Percentiles rank a stretch among this genome's conserved stretches.
Conservation (phyloP, 345 rosid species). For the Salix caprea region DNA sequence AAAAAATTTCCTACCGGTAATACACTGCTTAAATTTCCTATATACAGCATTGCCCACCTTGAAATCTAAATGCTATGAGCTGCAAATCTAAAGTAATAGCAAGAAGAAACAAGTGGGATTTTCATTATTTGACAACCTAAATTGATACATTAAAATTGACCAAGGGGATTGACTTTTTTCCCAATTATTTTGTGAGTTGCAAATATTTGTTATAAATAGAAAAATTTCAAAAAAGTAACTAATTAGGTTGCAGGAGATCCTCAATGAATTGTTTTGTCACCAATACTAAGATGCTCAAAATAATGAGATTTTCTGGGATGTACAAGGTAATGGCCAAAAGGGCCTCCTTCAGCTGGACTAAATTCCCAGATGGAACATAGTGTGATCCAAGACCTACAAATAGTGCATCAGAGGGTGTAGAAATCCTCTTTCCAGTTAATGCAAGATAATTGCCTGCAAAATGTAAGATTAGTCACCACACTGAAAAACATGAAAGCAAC, state of each 20-base stretch:
- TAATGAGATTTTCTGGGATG: slow-evolving; percentile 4
- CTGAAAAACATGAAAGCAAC: background rate
- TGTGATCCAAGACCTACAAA: slow-evolving; percentile 81
- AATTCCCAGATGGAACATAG: slow-evolving; percentile 67
- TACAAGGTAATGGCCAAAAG: slow-evolving; percentile 65
- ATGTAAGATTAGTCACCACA: slow-evolving; percentile 3
- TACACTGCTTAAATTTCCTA: slow-evolving; percentile 3
- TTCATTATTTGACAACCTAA: slow-evolving; percentile 6
- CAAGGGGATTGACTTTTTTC: background rate
- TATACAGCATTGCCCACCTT: background rate
- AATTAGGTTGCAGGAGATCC: no score
- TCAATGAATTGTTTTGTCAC: background rate
- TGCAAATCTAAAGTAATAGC: background rate
- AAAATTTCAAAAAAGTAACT: background rate
- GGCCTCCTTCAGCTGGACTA: slow-evolving; percentile 63
- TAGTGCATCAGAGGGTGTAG: slow-evolving; percentile 81
- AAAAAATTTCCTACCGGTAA: background rate
- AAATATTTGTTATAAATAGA: background rate
- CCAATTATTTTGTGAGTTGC: no score
- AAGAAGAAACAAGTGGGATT: slow-evolving; percentile 4
- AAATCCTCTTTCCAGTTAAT: slow-evolving; percentile 81
- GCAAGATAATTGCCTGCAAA: slow-evolving; percentile 85
- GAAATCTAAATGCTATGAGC: no score
- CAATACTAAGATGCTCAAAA: background rate
- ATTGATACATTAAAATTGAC: background rate